Conservation (phyloP, 345 rosid species). For the Trapa incisa region DNA sequence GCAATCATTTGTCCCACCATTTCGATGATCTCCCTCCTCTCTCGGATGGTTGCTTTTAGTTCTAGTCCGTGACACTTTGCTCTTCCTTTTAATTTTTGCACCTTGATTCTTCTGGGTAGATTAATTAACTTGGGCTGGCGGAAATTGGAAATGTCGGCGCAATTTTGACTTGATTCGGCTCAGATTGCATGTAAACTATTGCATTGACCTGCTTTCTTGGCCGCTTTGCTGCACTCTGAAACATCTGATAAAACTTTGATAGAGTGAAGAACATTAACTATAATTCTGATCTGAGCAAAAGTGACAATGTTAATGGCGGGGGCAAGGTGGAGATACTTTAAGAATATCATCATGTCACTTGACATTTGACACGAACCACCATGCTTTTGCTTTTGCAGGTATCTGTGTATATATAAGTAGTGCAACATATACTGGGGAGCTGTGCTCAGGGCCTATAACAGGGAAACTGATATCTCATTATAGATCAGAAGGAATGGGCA, state of each 20-base stretch:
- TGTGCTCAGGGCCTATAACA: background rate
- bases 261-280: background rate
- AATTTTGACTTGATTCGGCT: background rate
- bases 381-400: background rate
- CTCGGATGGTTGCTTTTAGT: background rate
- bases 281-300: background rate
- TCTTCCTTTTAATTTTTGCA: background rate
- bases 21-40: background rate
- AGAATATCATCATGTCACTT: background rate
- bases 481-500: background rate
- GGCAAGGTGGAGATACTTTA: background rate
- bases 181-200: background rate
- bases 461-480: background rate
- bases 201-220: background rate
- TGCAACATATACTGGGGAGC: background rate
- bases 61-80: background rate
- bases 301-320: background rate
- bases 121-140: background rate
- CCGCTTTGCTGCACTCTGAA: background rate
- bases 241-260: background rate
- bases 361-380: background rate
- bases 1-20: slow-evolving; percentile 23
- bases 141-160: background rate
- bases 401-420: background rate
- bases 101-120: background rate